phyloP scores from a whole-genome alignment of 108 stramenopile genomes.

The Ochromonas danica region DNA sequence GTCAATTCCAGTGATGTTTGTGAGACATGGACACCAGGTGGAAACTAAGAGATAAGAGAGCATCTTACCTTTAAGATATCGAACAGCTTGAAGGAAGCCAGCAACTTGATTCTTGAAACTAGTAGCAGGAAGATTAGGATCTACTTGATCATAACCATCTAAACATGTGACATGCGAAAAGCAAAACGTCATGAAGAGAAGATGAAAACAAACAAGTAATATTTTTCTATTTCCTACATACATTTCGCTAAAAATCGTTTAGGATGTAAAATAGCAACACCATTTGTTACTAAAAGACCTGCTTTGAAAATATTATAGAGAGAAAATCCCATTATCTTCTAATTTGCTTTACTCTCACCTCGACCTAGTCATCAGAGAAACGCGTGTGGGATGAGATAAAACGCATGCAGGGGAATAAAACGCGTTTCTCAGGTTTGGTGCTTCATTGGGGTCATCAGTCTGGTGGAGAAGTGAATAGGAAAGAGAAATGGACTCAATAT shows the following conservation, averaged over 20 bases:
- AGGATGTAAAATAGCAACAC: not conserved
- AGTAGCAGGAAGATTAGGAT: not conserved
- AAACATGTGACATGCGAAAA: too few relatives aligned
- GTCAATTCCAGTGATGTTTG: not conserved
- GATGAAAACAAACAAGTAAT: not conserved
- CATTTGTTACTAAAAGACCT: not conserved
- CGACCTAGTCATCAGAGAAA: too few relatives aligned
- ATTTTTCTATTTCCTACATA: not conserved
- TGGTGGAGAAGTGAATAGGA: too few relatives aligned
- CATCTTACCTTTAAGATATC: not conserved
- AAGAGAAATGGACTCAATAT: constrained; percentile 11
- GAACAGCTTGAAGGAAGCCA: not conserved
- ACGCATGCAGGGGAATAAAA: too few relatives aligned
- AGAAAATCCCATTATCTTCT: not conserved
- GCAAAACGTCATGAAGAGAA: not conserved
- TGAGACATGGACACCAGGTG: not conserved
- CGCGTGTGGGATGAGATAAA: too few relatives aligned
- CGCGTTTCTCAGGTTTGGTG: too few relatives aligned
- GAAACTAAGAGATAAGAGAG: not conserved
- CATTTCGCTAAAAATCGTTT: constrained; percentile 1
- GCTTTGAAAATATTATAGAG: constrained; percentile 1
- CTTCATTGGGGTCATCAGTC: too few relatives aligned
- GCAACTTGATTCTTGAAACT: not conserved
- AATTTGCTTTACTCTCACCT: too few relatives aligned
- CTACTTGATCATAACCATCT: not conserved